Conservation (phyloP, 1,139 yeast genomes). For the Candida gigantensis region DNA sequence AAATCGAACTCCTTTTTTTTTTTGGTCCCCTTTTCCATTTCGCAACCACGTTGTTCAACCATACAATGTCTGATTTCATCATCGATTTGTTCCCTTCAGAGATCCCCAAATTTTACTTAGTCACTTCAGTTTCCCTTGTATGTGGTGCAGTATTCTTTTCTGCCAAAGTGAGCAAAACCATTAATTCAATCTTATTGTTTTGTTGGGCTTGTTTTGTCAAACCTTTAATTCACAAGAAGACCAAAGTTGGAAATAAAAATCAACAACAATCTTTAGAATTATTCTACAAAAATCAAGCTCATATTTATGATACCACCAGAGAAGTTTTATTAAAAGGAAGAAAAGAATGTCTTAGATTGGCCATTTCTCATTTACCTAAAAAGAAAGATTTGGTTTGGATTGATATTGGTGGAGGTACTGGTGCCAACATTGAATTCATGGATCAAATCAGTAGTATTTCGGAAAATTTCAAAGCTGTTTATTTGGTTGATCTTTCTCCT, state of each 20-base stretch:
- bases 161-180: constrained; percentile 26
- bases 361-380: constrained; percentile 53
- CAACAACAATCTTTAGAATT: constrained; percentile 66
- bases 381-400: constrained; percentile 65
- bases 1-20: too few species aligned
- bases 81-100: constrained; percentile 16
- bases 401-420: constrained; percentile 87
- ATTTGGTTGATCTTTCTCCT: constrained; percentile 74
- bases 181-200: constrained; percentile 37
- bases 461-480: constrained; percentile 60
- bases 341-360: constrained; percentile 60
- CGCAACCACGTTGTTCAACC: too few species aligned
- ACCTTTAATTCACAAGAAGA: constrained; percentile 51
- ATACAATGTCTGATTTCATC: constrained; percentile 14
- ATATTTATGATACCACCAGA: constrained; percentile 71
- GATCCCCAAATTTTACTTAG: constrained; percentile 15
- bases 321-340: constrained; percentile 68
- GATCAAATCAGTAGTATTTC: constrained; percentile 51
- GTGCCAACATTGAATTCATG: constrained; percentile 79
- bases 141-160: constrained; percentile 18
- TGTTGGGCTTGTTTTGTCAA: constrained; percentile 65
- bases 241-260: constrained; percentile 20
- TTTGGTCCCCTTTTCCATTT: too few species aligned
- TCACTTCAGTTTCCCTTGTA: constrained; percentile 20
- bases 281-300: constrained; percentile 76